These are phyloP conservation scores for Gynochthodes officinalis DNA, from an alignment of 257 asterid genomes.

Conservation along the genomic window DNA sequence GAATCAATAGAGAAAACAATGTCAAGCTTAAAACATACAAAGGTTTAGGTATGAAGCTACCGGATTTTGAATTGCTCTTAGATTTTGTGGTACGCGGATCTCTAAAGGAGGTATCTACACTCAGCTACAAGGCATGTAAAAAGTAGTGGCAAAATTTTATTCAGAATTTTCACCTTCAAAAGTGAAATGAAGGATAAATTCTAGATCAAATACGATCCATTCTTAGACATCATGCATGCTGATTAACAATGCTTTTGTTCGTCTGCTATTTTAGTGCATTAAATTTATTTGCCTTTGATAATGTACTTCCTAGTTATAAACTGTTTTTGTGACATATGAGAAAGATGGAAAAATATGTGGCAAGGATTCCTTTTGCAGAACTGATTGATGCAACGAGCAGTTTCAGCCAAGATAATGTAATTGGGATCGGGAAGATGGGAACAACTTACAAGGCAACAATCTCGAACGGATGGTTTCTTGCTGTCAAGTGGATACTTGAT, in stretches of 20 bases:
- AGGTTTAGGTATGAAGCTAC: too few relatives aligned
- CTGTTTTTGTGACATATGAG: constrained; percentile 12
- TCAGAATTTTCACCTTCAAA: too few relatives aligned
- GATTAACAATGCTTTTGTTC: background rate
- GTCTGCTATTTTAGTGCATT: background rate
- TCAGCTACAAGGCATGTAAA: too few relatives aligned
- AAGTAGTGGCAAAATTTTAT: too few relatives aligned
- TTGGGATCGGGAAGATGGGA: constrained; percentile 22
- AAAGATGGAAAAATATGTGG: constrained; percentile 27
- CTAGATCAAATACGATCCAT: too few relatives aligned
- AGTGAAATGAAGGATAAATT: too few relatives aligned
- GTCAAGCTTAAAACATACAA: too few relatives aligned
- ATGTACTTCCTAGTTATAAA: background rate
- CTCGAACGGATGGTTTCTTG: constrained; percentile 20
- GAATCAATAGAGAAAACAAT: too few relatives aligned
- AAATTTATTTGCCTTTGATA: background rate
- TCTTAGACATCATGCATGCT: too few relatives aligned
- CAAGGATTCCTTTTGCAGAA: constrained; percentile 24
- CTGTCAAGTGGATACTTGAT: constrained; percentile 19
- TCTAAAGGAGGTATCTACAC: too few relatives aligned
- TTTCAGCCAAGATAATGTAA: constrained; percentile 18
- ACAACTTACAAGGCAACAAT: constrained; percentile 28
- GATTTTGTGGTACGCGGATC: too few relatives aligned
- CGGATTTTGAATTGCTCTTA: too few relatives aligned
- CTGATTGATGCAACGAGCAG: constrained; percentile 19